A percentile compares a stretch with the other conserved stretches of the same genome.
Evolutionary conservation across 2,329 filamentous ascomycete genomes (phyloP).

Genomic region (Aspergillus sp.): DNA sequence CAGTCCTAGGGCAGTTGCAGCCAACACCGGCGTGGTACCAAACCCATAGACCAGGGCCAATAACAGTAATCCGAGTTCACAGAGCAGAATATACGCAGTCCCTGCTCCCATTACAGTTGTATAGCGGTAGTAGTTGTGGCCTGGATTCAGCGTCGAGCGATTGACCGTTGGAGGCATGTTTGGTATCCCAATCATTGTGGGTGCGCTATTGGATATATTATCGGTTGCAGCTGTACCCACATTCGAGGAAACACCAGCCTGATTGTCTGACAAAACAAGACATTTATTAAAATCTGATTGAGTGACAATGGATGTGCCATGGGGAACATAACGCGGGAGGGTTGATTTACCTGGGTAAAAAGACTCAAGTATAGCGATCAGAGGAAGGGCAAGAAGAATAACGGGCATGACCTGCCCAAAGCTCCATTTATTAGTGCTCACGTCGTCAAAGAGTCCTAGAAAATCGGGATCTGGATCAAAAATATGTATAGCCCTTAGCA

Average conservation of each 20-base stretch:
- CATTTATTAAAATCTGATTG: too few relatives aligned
- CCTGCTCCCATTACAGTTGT: neutral
- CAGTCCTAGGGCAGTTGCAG: neutral
- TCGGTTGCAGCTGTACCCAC: neutral
- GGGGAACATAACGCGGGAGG: neutral
- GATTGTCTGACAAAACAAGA: neutral
- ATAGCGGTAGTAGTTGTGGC: neutral
- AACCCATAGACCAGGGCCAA: neutral
- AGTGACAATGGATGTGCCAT: neutral
- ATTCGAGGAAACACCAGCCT: neutral
- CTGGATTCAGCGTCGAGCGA: neutral
- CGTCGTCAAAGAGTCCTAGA: neutral
- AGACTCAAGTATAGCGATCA: neutral
- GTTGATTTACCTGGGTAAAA: neutral
- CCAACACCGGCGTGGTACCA: neutral
- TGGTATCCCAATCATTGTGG: neutral
- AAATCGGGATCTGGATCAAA: neutral
- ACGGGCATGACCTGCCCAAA: neutral
- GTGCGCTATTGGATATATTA: neutral
- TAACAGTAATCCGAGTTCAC: neutral
- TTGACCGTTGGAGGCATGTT: neutral
- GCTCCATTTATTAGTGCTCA: neutral
- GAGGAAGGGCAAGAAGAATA: neutral
- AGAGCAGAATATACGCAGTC: neutral
- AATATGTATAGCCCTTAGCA: neutral